Evolutionary conservation across 2,329 filamentous ascomycete genomes (phyloP), one percentile per base, ranked within the genome.

Genomic region (Corniculantispora saksenae): DNA sequence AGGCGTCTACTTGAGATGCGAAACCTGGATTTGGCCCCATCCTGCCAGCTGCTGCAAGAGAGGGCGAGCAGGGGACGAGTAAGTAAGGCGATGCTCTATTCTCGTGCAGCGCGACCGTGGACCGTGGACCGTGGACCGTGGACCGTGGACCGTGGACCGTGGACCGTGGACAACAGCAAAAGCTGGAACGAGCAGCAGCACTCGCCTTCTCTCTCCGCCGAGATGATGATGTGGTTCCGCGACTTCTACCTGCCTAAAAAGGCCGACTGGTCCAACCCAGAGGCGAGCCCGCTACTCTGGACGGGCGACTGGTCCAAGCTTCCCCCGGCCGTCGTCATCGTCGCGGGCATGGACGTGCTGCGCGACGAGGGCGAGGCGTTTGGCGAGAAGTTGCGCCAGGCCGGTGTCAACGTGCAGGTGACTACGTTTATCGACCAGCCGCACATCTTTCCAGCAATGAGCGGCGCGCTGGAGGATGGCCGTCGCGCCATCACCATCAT

Each of bases 171-270:
- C 10, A 69, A 63, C 35, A 84, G 79, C 64, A 70, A 73, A 1
- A 82, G 83, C 3, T 88, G 83, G 78, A 76, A 73, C 19, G 78
- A 81, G 53, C 85, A 84, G 70, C 77, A 86, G 68, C 76, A 81
- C 69, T 79, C 81, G 0, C 80, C 84, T 0, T 83, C 84, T 0
- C 77, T 87, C 1, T 82, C 85, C 0, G 83, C 84, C 0, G 75
- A 75, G 3, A 87, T 87, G 72, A 88, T 88, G 85, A 71, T 84
- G 57, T 88, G 86, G 85, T 88, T 86, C 70, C 78, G 85, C n/a
- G 71, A 79, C 21, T 82, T 85, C 71, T 88, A 87, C 72, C 78
- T 88, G 2, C 84, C 84, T 0, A 74, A 82, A 50, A 64, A 76
- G 27, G 70, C 70, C 2, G 78, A 81, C 61, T 81, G 83, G 79